Conservation (phyloP, 768 basidiomycete species). For the Boletales sp. region DNA sequence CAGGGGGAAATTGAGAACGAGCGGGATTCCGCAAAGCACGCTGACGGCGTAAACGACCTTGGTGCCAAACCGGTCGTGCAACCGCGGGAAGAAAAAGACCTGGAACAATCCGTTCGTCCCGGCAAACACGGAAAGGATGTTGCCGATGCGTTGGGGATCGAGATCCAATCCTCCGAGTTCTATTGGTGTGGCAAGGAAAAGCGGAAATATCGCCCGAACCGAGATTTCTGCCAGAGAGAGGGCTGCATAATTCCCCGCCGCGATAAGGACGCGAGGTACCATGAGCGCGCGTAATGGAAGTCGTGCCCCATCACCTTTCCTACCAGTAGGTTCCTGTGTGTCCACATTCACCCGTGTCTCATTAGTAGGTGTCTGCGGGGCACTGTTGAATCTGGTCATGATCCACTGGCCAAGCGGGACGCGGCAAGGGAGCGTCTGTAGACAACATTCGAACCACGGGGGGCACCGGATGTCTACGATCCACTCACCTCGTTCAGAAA, state of each 20-base stretch:
- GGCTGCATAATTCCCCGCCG: constrained; percentile 61
- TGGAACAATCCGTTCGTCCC: constrained; percentile 63
- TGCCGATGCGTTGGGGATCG: constrained; percentile 60
- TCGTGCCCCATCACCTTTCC: constrained; percentile 27
- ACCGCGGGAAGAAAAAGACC: constrained; percentile 60
- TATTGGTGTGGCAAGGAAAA: constrained; percentile 69
- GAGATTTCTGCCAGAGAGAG: constrained; percentile 67
- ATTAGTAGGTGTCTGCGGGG: neutral
- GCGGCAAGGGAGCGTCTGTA: constrained; percentile 33
- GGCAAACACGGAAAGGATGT: constrained; percentile 58
- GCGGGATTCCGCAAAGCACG: constrained; percentile 46
- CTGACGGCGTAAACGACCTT: constrained; percentile 56
- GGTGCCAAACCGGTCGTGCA: constrained; percentile 60
- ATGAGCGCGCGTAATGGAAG: constrained; percentile 51
- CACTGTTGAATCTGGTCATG: constrained; percentile 9
- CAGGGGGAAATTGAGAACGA: constrained; percentile 56
- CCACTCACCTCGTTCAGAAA: constrained; percentile 53
- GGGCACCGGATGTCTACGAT: neutral
- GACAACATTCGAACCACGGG: constrained; percentile 6
- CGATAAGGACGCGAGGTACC: constrained; percentile 52
- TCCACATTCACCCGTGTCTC: constrained; percentile 3
- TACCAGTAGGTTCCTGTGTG: neutral
- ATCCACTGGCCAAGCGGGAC: constrained; percentile 28
- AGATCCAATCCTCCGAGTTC: constrained; percentile 68
- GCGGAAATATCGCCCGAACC: constrained; percentile 61